Conservation (phyloP, 192 early-diverging fungal genomes). For the Podila horticola region DNA sequence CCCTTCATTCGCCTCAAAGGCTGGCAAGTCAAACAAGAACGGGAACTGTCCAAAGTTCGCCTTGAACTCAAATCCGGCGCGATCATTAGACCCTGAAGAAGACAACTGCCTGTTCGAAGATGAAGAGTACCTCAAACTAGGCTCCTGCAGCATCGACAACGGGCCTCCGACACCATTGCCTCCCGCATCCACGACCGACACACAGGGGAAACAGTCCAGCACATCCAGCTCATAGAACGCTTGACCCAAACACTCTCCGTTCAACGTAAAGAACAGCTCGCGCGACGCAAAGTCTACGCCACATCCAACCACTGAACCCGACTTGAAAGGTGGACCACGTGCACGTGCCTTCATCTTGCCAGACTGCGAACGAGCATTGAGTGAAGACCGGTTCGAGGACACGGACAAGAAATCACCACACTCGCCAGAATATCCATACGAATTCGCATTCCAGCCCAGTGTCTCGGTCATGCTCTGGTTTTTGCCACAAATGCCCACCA, state of each 20-base stretch:
- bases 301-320: conserved; percentile 41
- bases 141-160: conserved; percentile 16
- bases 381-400: conserved; percentile 30
- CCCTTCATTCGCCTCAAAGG: conserved; percentile 20
- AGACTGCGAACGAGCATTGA: conserved; percentile 38
- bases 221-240: conserved; percentile 46
- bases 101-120: background rate
- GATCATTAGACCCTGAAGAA: background rate
- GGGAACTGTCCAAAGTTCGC: conserved; percentile 45
- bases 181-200: conserved; percentile 34
- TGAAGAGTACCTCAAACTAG: background rate
- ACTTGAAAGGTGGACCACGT: conserved; percentile 23
- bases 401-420: conserved; percentile 40
- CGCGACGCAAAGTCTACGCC: conserved; percentile 44
- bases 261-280: conserved; percentile 47
- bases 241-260: conserved; percentile 47
- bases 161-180: conserved; percentile 31
- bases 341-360: conserved; percentile 50
- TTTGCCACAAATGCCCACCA: conserved; percentile 44
- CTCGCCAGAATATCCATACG: conserved; percentile 40
- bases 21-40: conserved; percentile 45
- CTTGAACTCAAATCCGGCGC: conserved; percentile 44
- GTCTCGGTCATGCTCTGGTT: conserved; percentile 25
- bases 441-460: conserved; percentile 36
- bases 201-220: conserved; percentile 39